Percentiles rank a stretch among this genome's conserved stretches.
phyloP scores from a whole-genome alignment of 768 basidiomycete genomes.

The Lentinula aciculospora region DNA sequence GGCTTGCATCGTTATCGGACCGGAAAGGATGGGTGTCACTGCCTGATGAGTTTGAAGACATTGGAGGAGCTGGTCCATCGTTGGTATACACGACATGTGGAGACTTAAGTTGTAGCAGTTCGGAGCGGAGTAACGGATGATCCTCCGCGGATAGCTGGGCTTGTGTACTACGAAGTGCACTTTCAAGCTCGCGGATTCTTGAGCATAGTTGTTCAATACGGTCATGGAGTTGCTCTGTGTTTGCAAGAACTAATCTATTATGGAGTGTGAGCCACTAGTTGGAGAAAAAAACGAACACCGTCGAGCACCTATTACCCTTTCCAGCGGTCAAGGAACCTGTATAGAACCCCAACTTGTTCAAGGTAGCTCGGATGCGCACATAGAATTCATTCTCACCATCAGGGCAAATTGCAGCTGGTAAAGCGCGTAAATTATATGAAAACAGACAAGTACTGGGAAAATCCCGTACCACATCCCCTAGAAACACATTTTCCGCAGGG shows the following conservation, averaged over 20 bases:
- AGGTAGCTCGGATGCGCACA: background rate
- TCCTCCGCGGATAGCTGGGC: slow-evolving; percentile 39
- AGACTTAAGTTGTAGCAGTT: slow-evolving; percentile 24
- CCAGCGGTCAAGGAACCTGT: slow-evolving; percentile 51
- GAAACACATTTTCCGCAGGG: slow-evolving; percentile 77
- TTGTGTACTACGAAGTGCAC: slow-evolving; percentile 46
- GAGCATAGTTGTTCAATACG: slow-evolving; percentile 48
- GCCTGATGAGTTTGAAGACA: background rate
- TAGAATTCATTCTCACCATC: slow-evolving; percentile 42
- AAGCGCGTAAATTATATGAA: background rate
- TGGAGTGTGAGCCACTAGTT: background rate
- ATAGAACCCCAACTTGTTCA: background rate
- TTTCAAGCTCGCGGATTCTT: slow-evolving; percentile 60
- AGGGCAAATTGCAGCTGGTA: slow-evolving; percentile 54
- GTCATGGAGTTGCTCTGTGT: slow-evolving; percentile 67
- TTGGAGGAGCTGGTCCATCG: background rate
- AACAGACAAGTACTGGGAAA: background rate
- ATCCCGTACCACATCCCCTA: slow-evolving; percentile 50
- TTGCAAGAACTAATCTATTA: slow-evolving; percentile 53
- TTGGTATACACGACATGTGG: slow-evolving; percentile 6
- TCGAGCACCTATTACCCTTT: slow-evolving; percentile 47
- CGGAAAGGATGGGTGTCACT: background rate
- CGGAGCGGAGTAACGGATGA: slow-evolving; percentile 40
- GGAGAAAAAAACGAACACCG: slow-evolving; percentile 4
- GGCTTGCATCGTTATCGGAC: too few species aligned